phyloP scores from a whole-genome alignment of 805 yeast genomes.

The Candida boleticola region DNA sequence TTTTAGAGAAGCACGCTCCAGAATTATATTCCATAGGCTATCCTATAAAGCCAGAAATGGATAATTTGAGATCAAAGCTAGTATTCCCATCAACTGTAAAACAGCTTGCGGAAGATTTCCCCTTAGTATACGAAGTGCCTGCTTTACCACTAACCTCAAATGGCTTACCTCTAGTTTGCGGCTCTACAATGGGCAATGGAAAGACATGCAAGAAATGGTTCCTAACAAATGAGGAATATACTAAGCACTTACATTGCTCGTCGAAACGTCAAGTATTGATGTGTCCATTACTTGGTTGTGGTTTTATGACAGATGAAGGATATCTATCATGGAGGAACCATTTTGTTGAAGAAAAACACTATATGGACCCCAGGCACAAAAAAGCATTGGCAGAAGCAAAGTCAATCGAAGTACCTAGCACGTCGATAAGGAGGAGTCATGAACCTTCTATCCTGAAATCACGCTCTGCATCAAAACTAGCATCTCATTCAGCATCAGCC shows the following conservation, averaged over 20 bases:
- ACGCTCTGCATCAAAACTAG: background rate
- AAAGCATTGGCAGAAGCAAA: background rate
- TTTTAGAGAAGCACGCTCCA: slow-evolving; percentile 18
- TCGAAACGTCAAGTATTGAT: slow-evolving; percentile 27
- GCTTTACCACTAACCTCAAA: slow-evolving; percentile 19
- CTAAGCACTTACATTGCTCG: slow-evolving; percentile 25
- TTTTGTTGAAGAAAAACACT: slow-evolving; percentile 20
- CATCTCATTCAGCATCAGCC: background rate
- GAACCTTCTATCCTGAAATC: background rate
- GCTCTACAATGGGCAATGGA: slow-evolving; percentile 6
- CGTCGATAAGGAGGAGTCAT: no score
- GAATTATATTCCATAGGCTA: slow-evolving; percentile 23
- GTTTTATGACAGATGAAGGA: slow-evolving; percentile 33
- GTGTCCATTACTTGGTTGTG: slow-evolving; percentile 42
- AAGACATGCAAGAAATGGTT: slow-evolving; percentile 16
- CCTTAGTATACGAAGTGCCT: slow-evolving; percentile 21
- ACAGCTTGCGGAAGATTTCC: slow-evolving; percentile 16
- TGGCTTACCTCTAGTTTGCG: slow-evolving; percentile 17
- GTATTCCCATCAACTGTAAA: background rate
- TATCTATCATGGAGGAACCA: slow-evolving; percentile 29
- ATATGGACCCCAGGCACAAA: slow-evolving; percentile 7
- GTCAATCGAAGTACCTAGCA: no score
- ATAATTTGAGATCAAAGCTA: background rate
- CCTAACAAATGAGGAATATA: slow-evolving; percentile 14
- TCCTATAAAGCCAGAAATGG: slow-evolving; percentile 14